Base-by-base conservation (phyloP, 208 protist genomes). In the Leptomonas pyrrhocoris region DNA sequence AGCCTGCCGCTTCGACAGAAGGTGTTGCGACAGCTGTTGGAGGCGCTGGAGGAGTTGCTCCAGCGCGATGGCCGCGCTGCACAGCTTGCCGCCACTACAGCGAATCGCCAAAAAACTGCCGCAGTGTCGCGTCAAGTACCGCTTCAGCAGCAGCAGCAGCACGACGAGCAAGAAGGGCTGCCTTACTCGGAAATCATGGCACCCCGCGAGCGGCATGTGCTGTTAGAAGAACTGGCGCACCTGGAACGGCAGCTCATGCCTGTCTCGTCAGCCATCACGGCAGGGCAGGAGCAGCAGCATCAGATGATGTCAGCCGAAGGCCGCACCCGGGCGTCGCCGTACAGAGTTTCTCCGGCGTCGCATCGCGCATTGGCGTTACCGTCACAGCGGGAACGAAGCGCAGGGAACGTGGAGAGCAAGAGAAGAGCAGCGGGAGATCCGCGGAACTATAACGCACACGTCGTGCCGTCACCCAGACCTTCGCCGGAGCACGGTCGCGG, bases 11-110 rank as follows among this genome's bases (percentile, higher is more conserved):
- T 85, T 34, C 79, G 76, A 49, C 15, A 36, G 19, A 79, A 74
- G 58, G 65, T 86, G 15, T 38, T 86, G 12, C 27, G 66, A 12
- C 57, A 83, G 57, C 73, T 90, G 9, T 28, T 70, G 23, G 69
- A 82, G 30, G 72, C 68, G 56, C 65, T 90, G 53, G 70, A 84
- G 56, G 73, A 34, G 5, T 25, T 75, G n/a, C 57, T 89, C 21
- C 46, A 73, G 23, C 46, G 64, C 0, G 71, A 84, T 34, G 31
- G 54, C 25, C 25, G 58, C 1, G 63, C 68, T 0, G 30, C 70
- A 36, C 49, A 49, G 61, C 71, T 62, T 2, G 55, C 55, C 1
- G 34, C 62, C 15, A 5, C 53, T 12, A 36, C 13, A 34, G 13
- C 57, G 8, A 30, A 5, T 18, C 7, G 23, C 45, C 12, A 7